phyloP scores from a whole-genome alignment of 306 rosid species.

The Citrullus colocynthis region DNA sequence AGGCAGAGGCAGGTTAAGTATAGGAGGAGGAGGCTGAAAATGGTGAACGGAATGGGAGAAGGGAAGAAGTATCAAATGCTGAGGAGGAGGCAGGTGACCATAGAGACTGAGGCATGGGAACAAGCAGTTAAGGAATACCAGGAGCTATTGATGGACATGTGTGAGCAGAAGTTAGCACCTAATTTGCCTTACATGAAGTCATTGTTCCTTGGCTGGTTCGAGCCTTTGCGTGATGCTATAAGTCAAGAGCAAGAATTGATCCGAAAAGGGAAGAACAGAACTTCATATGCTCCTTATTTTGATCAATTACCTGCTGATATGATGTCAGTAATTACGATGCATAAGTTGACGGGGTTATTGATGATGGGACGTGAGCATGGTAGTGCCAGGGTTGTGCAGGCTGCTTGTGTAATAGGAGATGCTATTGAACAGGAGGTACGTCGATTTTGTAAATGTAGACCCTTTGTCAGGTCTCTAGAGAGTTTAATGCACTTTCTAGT shows the following conservation, averaged over 20 bases:
- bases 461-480: background rate
- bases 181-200: conserved; percentile 82
- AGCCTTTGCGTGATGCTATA: conserved; percentile 62
- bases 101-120: conserved; percentile 87
- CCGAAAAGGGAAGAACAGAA: conserved; percentile 28
- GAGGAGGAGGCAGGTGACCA: conserved; percentile 60
- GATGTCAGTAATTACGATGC: conserved; percentile 91
- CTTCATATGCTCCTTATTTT: conserved; percentile 39
- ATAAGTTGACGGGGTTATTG: conserved; percentile 72
- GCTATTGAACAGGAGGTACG: conserved; percentile 91
- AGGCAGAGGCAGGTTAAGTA: conserved; percentile 12
- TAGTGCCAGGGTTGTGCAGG: conserved; percentile 43
- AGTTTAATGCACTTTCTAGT: background rate
- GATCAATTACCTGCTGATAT: conserved; percentile 63
- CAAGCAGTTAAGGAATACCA: conserved; percentile 63
- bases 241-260: conserved; percentile 50
- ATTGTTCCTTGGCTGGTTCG: conserved; percentile 94
- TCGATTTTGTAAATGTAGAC: background rate
- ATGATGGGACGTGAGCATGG: conserved; percentile 57
- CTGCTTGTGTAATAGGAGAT: conserved; percentile 60
- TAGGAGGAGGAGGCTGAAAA: conserved; percentile 16
- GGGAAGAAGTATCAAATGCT: conserved; percentile 30
- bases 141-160: conserved; percentile 88
- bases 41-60: conserved; percentile 26
- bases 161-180: conserved; percentile 79